Base-by-base conservation (phyloP, 352 stramenopile species). In the Phytophthora tentaculata region DNA sequence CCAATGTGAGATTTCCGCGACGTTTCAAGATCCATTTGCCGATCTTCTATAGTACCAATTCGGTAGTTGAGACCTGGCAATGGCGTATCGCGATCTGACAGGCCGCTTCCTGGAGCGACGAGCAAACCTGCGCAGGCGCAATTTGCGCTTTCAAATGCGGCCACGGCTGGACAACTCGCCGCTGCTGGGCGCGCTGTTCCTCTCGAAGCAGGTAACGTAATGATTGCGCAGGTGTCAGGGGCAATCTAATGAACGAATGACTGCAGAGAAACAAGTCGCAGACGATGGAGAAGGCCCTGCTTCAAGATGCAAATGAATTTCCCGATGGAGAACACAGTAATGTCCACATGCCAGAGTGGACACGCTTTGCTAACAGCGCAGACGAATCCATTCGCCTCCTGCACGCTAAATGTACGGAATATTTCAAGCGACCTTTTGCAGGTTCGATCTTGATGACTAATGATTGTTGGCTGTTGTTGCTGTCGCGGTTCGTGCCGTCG, bases 51-150 rank as follows among this genome's bases (percentile, higher is more conserved):
- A n/a, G n/a, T n/a, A 10, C 14, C 44, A 47, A 51, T 37, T 61
- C 49, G 56, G 47, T 57, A 47, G 13, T 49, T 49, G 17, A 59
- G 12, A 39, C 23, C 13, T 44, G 47, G 14, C 4, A 19, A 91
- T 93, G 84, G 84, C 81, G 64, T 74, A 89, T 59, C 80, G 84
- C 2, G 77, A 93, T 54, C 80, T 89, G 14, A 89, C 83, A 32
- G 53, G 63, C 14, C 69, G 79, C 52, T 93, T 89, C 64, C 9
- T 22, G 2, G 63, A 73, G 68, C 71, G 81, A 0, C 75, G 84
- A 12, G 58, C 49, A 4, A 82, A 81, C 16, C 63, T 89, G 24
- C 79, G 83, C 59, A 84, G 78, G 69, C 79, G 77, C 37, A 86
- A 86, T 43, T 51, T 89, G 68, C 69, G 81, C 43, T 89, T 91